A percentile compares a stretch with the other conserved stretches of the same genome.
Evolutionary conservation across 2,329 filamentous ascomycete species (phyloP).

Genomic region (Talaromyces sp.): DNA sequence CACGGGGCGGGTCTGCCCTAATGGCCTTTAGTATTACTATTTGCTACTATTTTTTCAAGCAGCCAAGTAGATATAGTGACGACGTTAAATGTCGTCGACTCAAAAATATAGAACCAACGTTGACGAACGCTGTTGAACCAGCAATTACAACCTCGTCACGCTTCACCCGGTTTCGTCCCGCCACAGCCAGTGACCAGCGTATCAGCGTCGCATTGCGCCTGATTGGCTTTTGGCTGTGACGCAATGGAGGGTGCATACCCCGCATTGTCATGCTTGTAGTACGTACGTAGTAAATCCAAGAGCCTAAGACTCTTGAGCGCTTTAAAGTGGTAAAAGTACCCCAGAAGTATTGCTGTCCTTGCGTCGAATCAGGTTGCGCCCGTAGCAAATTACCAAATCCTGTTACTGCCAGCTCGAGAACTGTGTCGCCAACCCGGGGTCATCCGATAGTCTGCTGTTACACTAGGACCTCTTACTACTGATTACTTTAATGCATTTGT

Average conservation of each 20-base stretch:
- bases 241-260: slow-evolving; percentile 9
- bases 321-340: background rate
- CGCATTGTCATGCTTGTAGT: slow-evolving; percentile 5
- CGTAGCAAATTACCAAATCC: background rate
- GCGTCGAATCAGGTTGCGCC: background rate
- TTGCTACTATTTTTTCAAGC: too few species aligned
- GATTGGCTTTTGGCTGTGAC: slow-evolving; percentile 1
- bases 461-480: background rate
- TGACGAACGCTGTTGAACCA: background rate
- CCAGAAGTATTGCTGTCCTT: background rate
- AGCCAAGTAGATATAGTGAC: background rate
- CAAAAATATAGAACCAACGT: background rate
- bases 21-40: background rate
- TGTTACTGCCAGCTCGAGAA: background rate
- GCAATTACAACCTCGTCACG: background rate
- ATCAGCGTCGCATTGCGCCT: background rate
- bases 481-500: background rate
- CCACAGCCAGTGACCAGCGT: background rate
- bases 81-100: background rate
- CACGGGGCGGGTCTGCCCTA: background rate
- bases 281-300: too few species aligned
- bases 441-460: background rate
- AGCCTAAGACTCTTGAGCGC: too few species aligned
- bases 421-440: background rate
- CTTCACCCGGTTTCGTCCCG: background rate